phyloP scores from a whole-genome alignment of 202 grass and related monocot species.

The Saccharum hybrid region DNA sequence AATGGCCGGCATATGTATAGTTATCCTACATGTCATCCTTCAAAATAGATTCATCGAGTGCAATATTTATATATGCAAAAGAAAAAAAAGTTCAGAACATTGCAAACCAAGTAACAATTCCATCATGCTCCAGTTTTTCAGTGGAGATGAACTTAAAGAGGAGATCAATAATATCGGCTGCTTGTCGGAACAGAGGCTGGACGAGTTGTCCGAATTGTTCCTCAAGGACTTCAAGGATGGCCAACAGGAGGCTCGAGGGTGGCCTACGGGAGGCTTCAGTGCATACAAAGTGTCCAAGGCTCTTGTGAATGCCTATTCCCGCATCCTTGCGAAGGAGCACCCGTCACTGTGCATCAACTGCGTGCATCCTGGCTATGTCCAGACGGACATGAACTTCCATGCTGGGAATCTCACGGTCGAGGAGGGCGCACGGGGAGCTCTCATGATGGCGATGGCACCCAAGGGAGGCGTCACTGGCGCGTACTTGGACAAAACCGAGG shows the following conservation, averaged over 20 bases:
- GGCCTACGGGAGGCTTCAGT: constrained; percentile 24
- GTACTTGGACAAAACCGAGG: constrained; percentile 26
- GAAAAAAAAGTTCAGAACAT: not conserved
- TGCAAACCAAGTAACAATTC: not conserved
- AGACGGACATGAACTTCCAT: constrained; percentile 39
- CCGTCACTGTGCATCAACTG: constrained; percentile 38
- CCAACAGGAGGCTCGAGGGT: constrained; percentile 6
- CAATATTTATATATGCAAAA: not conserved
- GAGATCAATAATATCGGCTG: constrained; percentile 34
- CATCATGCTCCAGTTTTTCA: constrained; percentile 35
- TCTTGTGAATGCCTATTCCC: constrained; percentile 38
- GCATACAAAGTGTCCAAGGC: constrained; percentile 55
- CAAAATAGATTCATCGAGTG: not conserved
- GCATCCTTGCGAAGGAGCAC: constrained; percentile 45
- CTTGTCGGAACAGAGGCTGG: constrained; percentile 43
- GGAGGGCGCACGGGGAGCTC: constrained; percentile 39
- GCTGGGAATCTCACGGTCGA: constrained; percentile 18
- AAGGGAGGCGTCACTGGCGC: constrained; percentile 44
- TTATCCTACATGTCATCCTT: not conserved
- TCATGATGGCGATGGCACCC: constrained; percentile 40
- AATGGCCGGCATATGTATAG: not conserved
- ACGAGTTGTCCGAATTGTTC: constrained; percentile 46
- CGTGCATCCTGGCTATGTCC: constrained; percentile 49
- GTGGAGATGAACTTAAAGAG: constrained; percentile 24
- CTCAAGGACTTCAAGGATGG: constrained; percentile 38